Base-by-base conservation (phyloP, 2,329 filamentous ascomycete genomes). In the Fusarium sp. region DNA sequence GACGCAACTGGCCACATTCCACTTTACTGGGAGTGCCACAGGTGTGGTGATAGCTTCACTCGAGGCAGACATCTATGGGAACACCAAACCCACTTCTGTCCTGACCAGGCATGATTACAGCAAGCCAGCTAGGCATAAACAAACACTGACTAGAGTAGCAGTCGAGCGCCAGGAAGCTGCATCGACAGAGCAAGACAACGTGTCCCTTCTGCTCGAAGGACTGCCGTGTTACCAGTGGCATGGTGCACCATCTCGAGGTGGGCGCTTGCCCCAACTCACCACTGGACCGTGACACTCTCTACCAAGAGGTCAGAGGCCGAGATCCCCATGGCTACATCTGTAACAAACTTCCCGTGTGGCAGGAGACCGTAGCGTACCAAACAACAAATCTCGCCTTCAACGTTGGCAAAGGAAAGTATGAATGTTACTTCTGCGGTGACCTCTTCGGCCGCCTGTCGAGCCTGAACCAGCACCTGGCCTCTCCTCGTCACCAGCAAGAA, bases 211-310 rank as follows among this genome's bases (percentile, higher is more conserved):
- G 90, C 80, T 77, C 82, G 41, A 66, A 53, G 5, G 35, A 14
- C 6, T 89, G 84, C 69, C 80, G 84, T 15, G 86, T 86, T 0
- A 88, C 89, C 4, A 88, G 86, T 2, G 90, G 89, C 8, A 72
- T 91, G 9, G 77, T 82, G 1, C 83, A 90, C 76, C 89, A 92
- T 70, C 79, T 92, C 2, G 90, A 92, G 71, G 80, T 75, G 2
- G 86, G 87, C n/a, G 79, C 82, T 1, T 92, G 90, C 58, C 84
- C 84, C 0, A 78, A 79, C 0, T 87, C 87, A 0, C 80, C 77
- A 0, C 48, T 90, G 4, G 85, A 87, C 75, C 86, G 87, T 15
- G 84, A 88, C 15, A 79, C 71, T 6, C 82, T 92, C 8, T 86
- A 87, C 77, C 69, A 77, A 1, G 77, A 84, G 17, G 79, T 91